Base-by-base conservation (phyloP, 73 alveolate species). In the Symbiodinium pilosum region DNA sequence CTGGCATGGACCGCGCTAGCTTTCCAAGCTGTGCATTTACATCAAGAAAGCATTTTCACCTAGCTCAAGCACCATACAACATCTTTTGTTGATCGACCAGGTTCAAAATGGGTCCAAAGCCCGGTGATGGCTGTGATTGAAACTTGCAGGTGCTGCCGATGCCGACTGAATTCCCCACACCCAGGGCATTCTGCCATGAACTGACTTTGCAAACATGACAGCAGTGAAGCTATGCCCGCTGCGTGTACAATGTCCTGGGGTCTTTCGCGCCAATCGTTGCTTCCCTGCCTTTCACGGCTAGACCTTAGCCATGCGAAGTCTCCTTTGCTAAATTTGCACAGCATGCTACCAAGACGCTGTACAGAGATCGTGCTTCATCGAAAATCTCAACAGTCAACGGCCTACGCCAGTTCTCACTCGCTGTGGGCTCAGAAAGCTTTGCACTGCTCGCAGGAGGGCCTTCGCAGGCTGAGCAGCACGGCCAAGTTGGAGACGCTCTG, bases 161-260 rank as follows among this genome's bases (percentile, higher is more conserved):
- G n/a, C n/a, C n/a, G n/a, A n/a, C n/a, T n/a, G n/a, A n/a, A n/a
- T n/a, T n/a, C n/a, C n/a, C n/a, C n/a, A n/a, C n/a, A n/a, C 20
- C 73, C 44, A 41, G n/a, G 36, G 56, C 41, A 39, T 30, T 3
- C 71, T 38, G 20, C 28, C 51, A 11, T 21, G 26, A 28, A 24
- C 7, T 54, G 71, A 21, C 26, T 5, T 54, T 54, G n/a, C 24
- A 6, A 4, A 54, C 18, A 30, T 12, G 24, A 6, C 12, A 41
- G 43, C n/a, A 9, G 12, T n/a, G 0, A 4, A 21, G 32, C 86
- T 59, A 0, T 30, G 94, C 68, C 43, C 69, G 20, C 44, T 43
- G 43, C 87, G 95, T 89, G 95, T 89, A 89, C 87, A 89, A 21
- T 3, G 95, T 89, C n/a, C 95, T 47, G 24, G 95, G 95, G 43